These are phyloP conservation scores for Fistulina hepatica DNA, from an alignment of 1,284 basidiomycete species.

Conservation along the genomic window DNA sequence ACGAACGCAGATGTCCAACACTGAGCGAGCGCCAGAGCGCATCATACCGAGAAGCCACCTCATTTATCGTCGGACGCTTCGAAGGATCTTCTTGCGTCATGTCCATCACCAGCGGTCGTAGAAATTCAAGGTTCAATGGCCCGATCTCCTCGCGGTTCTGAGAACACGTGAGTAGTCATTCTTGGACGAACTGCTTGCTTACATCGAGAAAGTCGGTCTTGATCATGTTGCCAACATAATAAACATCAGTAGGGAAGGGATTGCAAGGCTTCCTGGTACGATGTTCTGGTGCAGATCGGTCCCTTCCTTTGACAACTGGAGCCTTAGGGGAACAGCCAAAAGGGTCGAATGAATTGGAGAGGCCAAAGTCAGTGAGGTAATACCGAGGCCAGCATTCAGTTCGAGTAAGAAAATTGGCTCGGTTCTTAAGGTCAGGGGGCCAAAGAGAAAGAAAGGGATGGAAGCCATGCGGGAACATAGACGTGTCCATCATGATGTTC, in stretches of 20 bases:
- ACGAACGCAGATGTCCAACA: too few species aligned
- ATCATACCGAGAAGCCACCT: conserved; percentile 18
- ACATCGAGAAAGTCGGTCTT: not conserved
- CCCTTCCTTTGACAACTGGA: conserved; percentile 26
- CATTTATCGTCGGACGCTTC: conserved; percentile 21
- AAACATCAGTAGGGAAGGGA: conserved; percentile 8
- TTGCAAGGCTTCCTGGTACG: not conserved
- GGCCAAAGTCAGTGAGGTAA: conserved; percentile 23
- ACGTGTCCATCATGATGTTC: conserved; percentile 1
- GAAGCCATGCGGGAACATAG: not conserved
- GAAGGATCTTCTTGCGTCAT: conserved; percentile 21
- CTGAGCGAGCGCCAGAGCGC: too few species aligned
- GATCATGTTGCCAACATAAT: conserved; percentile 5
- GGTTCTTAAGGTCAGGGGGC: too few species aligned
- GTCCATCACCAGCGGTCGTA: conserved; percentile 17
- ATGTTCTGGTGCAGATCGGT: conserved; percentile 25
- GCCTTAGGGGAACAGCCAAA: conserved; percentile 12
- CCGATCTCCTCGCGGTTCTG: too few species aligned
- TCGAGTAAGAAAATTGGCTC: conserved; percentile 16
- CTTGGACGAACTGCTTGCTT: not conserved
- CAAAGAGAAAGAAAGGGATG: too few species aligned
- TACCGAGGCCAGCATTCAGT: conserved; percentile 25
- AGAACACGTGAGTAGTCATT: not conserved
- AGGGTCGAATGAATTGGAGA: conserved; percentile 21
- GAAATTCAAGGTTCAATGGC: too few species aligned